A percentile compares a stretch with the other conserved stretches of the same genome.
These are phyloP conservation scores for Singerocomus rubriflavus DNA, from an alignment of 1,284 basidiomycete genomes.

Conservation along the genomic window DNA sequence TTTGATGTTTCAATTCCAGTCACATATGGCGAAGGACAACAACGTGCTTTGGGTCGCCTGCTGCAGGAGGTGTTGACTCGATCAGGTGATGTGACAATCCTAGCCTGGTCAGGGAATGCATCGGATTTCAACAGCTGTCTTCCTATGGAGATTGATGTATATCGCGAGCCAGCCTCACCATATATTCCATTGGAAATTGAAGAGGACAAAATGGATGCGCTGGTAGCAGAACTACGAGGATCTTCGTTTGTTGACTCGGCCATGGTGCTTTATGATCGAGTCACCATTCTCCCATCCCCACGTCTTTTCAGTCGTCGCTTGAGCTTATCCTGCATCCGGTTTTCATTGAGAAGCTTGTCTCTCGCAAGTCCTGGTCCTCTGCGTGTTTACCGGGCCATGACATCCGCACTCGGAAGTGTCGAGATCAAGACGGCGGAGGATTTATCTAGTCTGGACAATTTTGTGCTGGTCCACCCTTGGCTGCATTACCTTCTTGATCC, in stretches of 20 bases:
- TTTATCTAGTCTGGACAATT: not conserved
- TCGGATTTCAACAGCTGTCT: no score
- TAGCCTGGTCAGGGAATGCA: no score
- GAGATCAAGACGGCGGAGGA: conserved; percentile 3
- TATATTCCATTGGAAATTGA: no score
- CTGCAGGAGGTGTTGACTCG: no score
- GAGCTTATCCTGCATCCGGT: not conserved
- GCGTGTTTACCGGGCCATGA: not conserved
- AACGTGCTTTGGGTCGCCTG: no score
- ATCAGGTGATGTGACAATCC: no score
- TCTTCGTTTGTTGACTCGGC: not conserved
- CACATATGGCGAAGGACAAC: no score
- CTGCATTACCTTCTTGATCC: not conserved
- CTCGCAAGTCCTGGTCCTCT: not conserved
- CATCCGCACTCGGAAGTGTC: not conserved
- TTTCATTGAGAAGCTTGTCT: not conserved
- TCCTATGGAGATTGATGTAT: no score
- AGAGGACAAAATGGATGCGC: not conserved
- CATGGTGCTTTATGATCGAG: not conserved
- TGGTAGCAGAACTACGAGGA: not conserved
- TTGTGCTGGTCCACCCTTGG: not conserved
- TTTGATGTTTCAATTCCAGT: no score
- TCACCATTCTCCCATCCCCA: not conserved
- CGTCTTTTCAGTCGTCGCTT: not conserved
- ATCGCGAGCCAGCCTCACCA: no score